Evolutionary conservation across 768 basidiomycete genomes (phyloP), one percentile per base, ranked within the genome.

Genomic region (Clathrus columnatus): DNA sequence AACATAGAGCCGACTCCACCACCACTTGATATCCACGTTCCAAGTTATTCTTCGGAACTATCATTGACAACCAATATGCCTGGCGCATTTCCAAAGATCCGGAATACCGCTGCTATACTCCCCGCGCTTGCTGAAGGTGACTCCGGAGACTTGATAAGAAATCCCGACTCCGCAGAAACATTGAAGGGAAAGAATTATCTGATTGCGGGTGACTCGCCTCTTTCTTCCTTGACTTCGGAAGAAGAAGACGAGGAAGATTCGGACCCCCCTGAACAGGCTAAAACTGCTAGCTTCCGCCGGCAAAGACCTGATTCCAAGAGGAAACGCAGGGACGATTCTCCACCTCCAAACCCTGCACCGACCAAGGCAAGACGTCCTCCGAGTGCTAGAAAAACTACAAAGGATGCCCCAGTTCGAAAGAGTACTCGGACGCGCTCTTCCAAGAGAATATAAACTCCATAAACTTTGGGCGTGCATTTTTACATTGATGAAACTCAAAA

Each of bases 211-310:
- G 48, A 45, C 46, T 55, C 54, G 11, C 54, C 54, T 7, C 46
- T 55, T 11, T 55, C 54, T 23, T 55, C 54, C 8, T 30, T 55
- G 18, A 30, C 45, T 20, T 30, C 49, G 16, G 2, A 2, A 3
- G 49, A 50, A 3, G 48, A 61, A 46, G 59, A 60, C 1, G 60
- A 62, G n/a, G 66, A 62, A 41, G 62, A 60, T 17, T 57, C 65
- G 11, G 36, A 11, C n/a, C 36, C 36, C n/a, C 36, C 36, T 4
- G 36, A 11, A n/a, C 36, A n/a, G 4, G 2, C 36, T 4, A 36
- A 36, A 3, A 11, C 36, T 2, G 36, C 7, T 11, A 36, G 2
- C n/a, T n/a, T n/a, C 36, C 36, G 36, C n/a, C 36, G 36, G 11
- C 36, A 36, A 36, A 11, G 14, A 36, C n/a, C n/a, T 4, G n/a